Percentiles rank a stretch among this genome's conserved stretches.
Conservation (phyloP, 2,329 filamentous ascomycete genomes). For the Ophiosphaerella korrae region DNA sequence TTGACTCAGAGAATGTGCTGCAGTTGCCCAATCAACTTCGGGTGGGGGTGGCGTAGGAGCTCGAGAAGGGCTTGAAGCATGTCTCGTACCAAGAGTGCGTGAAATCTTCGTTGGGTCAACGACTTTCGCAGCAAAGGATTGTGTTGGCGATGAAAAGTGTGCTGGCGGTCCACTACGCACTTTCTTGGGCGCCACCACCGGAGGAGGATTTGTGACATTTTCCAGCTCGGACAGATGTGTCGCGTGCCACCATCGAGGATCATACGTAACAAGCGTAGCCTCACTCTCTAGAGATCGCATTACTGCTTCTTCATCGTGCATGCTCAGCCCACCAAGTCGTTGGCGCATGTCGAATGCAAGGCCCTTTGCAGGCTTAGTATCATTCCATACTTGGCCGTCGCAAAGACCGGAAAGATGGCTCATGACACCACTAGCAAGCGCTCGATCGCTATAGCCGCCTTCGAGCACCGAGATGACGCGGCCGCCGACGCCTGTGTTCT, state of each 20-base stretch:
- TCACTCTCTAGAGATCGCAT: constrained; percentile 25
- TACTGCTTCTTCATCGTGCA: constrained; percentile 25
- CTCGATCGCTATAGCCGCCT: constrained; percentile 93
- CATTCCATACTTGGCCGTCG: constrained; percentile 53
- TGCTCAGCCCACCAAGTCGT: constrained; percentile 53
- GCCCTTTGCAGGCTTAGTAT: constrained; percentile 48
- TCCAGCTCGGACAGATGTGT: constrained; percentile 39
- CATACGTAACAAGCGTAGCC: constrained; percentile 39
- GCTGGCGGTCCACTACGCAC: constrained; percentile 63
- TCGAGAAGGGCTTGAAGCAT: constrained; percentile 45
- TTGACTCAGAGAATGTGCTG: constrained; percentile 81
- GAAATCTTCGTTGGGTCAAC: constrained; percentile 69
- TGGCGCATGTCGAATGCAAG: constrained; percentile 65
- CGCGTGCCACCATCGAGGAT: constrained; percentile 54
- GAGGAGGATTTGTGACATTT: constrained; percentile 38
- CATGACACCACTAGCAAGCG: constrained; percentile 83
- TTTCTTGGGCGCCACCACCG: constrained; percentile 61
- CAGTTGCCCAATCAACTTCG: constrained; percentile 82
- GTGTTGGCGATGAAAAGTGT: constrained; percentile 85
- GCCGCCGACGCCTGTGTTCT: constrained; percentile 76
- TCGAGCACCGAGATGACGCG: constrained; percentile 92
- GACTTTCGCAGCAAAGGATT: constrained; percentile 83
- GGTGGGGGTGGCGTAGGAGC: constrained; percentile 72
- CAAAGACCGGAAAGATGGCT: constrained; percentile 88
- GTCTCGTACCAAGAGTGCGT: constrained; percentile 63